Conservation (phyloP, 805 yeast species). For the Kuraishia ogatae region DNA sequence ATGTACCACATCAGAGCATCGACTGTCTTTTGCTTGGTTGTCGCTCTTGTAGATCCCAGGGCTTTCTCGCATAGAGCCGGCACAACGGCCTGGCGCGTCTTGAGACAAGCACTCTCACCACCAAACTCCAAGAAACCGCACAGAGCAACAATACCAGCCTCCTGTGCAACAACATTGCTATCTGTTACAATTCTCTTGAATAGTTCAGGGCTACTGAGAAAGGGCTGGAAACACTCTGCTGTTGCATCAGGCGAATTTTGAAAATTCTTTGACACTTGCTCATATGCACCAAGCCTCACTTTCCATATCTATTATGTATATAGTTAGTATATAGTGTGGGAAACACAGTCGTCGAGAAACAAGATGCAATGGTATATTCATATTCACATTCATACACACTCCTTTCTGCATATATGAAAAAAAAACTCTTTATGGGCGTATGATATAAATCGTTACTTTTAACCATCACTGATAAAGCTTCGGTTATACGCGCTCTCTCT, state of each 20-base stretch:
- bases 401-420: too few relatives aligned
- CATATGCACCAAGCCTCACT: constrained; percentile 74
- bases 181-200: constrained; percentile 60
- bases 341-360: too few relatives aligned
- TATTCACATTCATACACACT: too few relatives aligned
- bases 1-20: constrained; percentile 56
- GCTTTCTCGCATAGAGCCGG: constrained; percentile 73
- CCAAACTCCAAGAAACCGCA: constrained; percentile 48
- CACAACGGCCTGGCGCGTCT: constrained; percentile 33
- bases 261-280: constrained; percentile 48
- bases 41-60: constrained; percentile 62
- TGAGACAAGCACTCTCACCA: constrained; percentile 31
- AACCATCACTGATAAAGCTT: too few relatives aligned
- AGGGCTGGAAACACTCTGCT: constrained; percentile 46
- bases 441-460: too few relatives aligned
- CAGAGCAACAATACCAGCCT: constrained; percentile 58
- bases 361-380: too few relatives aligned
- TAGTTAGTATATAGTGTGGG: too few relatives aligned
- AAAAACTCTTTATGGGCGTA: too few relatives aligned
- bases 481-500: too few relatives aligned
- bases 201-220: constrained; percentile 42
- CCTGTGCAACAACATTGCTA: constrained; percentile 87
- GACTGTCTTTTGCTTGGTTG: constrained; percentile 57
- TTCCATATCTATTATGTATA: constrained; percentile 59
- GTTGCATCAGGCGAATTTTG: constrained; percentile 42